A percentile compares a stretch with the other conserved stretches of the same genome.
phyloP scores from a whole-genome alignment of 2,329 filamentous ascomycete species.

The Fusarium cyanostomum region DNA sequence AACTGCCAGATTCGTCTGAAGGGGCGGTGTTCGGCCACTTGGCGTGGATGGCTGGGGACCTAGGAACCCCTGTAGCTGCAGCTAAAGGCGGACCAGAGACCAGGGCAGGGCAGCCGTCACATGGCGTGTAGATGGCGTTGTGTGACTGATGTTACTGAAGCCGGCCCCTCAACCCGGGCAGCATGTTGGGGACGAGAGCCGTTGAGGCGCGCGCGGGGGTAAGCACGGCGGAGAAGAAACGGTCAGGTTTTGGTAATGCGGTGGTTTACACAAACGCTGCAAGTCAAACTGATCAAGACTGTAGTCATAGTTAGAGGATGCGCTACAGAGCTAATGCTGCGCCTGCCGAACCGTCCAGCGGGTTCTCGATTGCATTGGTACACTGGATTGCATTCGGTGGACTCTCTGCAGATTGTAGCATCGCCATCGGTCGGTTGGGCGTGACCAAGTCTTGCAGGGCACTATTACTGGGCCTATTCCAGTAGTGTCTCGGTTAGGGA shows the following conservation, averaged over 20 bases:
- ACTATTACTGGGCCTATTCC: slow-evolving; percentile 29
- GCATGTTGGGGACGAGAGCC: background rate
- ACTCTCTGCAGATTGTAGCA: slow-evolving; percentile 25
- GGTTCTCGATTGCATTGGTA: slow-evolving; percentile 32
- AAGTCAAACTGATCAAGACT: background rate
- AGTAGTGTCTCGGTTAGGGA: slow-evolving; percentile 31
- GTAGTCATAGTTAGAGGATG: slow-evolving; percentile 25
- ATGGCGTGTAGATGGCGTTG: slow-evolving; percentile 36
- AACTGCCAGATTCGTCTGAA: slow-evolving; percentile 37
- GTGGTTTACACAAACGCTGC: slow-evolving; percentile 20
- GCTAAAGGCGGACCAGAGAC: slow-evolving; percentile 31
- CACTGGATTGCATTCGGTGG: slow-evolving; percentile 26
- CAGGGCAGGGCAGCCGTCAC: slow-evolving; percentile 36
- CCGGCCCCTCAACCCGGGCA: slow-evolving; percentile 13
- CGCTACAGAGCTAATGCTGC: slow-evolving; percentile 30
- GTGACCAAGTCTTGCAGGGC: slow-evolving; percentile 25
- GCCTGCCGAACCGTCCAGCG: slow-evolving; percentile 30
- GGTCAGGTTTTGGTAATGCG: slow-evolving; percentile 27
- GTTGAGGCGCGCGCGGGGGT: slow-evolving; percentile 5
- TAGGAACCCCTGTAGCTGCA: slow-evolving; percentile 38
- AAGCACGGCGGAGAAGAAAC: slow-evolving; percentile 15
- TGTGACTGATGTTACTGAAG: slow-evolving; percentile 26
- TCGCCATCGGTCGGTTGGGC: slow-evolving; percentile 34
- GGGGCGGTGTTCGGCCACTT: slow-evolving; percentile 36
- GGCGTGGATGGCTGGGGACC: slow-evolving; percentile 42